Evolutionary conservation across 163 green algal genomes (phyloP).

Genomic region (Volvox carteri): DNA sequence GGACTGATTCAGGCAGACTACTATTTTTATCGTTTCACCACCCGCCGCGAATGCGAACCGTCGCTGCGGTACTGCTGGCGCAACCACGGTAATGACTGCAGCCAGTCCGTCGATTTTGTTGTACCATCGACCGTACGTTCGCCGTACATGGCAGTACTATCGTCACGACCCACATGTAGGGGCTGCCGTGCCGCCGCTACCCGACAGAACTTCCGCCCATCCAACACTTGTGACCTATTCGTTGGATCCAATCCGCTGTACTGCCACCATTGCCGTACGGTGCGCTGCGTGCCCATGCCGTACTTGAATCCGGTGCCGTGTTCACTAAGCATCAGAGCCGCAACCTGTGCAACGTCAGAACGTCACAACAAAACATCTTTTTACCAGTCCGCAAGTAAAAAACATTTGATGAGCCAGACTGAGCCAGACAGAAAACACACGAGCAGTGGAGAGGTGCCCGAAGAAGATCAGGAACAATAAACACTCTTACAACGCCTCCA

Average conservation of each 20-base stretch:
- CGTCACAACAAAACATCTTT: too few species aligned
- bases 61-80: too few species aligned
- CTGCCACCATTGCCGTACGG: constrained; percentile 29
- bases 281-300: constrained; percentile 8
- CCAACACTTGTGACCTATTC: not conserved
- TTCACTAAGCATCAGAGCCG: not conserved
- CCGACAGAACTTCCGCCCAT: not conserved
- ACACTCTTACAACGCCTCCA: not conserved
- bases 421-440: not conserved
- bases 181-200: too few species aligned
- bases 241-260: constrained; percentile 16
- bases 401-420: not conserved
- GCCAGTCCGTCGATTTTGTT: too few species aligned
- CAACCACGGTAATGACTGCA: too few species aligned
- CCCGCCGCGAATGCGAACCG: too few species aligned
- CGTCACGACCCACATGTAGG: too few species aligned
- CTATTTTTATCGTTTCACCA: too few species aligned
- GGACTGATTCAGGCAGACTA: too few species aligned
- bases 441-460: not conserved
- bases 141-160: too few species aligned
- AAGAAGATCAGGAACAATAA: not conserved
- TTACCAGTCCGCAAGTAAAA: not conserved
- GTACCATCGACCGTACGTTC: too few species aligned
- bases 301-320: not conserved
- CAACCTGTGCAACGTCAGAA: too few species aligned